Evolutionary conservation across 2,329 filamentous ascomycete genomes (phyloP), one percentile per base, ranked within the genome.

Genomic region (Pezicula carpinea): DNA sequence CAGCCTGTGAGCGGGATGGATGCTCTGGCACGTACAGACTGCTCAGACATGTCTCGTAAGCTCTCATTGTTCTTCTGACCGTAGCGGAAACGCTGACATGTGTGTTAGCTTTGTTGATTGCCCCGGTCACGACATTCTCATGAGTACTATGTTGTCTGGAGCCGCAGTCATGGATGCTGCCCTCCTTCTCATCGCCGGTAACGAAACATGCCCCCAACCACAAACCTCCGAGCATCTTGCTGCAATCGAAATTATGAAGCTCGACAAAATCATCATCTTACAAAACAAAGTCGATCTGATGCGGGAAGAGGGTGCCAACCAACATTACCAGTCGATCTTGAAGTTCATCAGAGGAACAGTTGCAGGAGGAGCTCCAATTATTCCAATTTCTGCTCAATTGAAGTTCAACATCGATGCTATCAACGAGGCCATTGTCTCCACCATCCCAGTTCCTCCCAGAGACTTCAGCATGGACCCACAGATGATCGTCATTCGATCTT

Each of bases 281-380:
- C 93, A 99, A 73, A 99, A 99, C 77, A 99, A 99, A 81, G 93
- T 99, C 63, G 93, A 99, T 67, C 73, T 99, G 60, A 97, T 99
- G 90, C 82, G 90, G 61, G 89, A 96, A 77, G 92, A 97, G 67
- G 89, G 87, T 53, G 93, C 95, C 41, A 81, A 89, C 64, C 82
- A 92, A 65, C 93, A 99, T 71, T 93, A 96, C 76, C 85, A 96
- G 70, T 96, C 91, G 1, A 99, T 99, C 59, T 79, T 95, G 63
- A 97, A 97, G 72, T 99, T 99, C 72, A 96, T 99, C 65, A 85
- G 93, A 66, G 93, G 93, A 64, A 99, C 93, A 29, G 92, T 96
- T 51, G 93, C 93, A 51, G 92, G 93, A 68, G 91, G 92, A 66
- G 82, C 91, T 39, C 93, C 93, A 46, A 89, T 99, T 66, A 95